Conservation (phyloP, 345 rosid genomes). For the Citrus mangshanensis region DNA sequence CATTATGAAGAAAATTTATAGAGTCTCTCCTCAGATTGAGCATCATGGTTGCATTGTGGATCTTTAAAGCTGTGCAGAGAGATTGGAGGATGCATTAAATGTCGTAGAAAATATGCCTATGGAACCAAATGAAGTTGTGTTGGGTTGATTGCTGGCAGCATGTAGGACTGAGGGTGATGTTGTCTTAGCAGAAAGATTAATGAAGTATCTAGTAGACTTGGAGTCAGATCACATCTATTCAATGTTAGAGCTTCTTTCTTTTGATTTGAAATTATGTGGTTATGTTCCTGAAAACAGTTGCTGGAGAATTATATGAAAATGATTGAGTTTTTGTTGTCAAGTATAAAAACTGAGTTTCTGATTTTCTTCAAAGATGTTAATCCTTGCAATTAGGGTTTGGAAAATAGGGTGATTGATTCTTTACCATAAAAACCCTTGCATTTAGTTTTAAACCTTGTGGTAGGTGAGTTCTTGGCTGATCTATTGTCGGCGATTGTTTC, state of each 20-base stretch:
- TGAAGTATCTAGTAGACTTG: constrained; percentile 40
- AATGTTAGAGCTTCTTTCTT: constrained; percentile 46
- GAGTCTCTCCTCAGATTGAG: constrained; percentile 62
- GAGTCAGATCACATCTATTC: constrained; percentile 38
- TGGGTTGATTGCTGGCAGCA: constrained; percentile 75
- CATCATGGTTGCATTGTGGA: constrained; percentile 88
- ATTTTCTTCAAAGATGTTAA: too few relatives aligned
- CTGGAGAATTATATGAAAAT: constrained; percentile 8
- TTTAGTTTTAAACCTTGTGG: too few relatives aligned
- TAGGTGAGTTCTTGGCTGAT: too few relatives aligned
- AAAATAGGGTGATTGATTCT: too few relatives aligned
- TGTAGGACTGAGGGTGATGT: constrained; percentile 55
- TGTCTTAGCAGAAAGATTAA: constrained; percentile 52
- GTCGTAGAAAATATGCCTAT: constrained; percentile 58
- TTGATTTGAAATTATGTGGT: constrained; percentile 33
- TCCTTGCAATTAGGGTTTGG: too few relatives aligned
- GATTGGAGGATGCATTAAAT: constrained; percentile 60
- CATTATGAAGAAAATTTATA: constrained; percentile 44
- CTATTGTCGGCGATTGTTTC: too few relatives aligned
- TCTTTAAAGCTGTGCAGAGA: constrained; percentile 78
- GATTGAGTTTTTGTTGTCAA: constrained; percentile 12
- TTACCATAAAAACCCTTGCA: too few relatives aligned
- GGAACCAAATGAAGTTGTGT: constrained; percentile 73
- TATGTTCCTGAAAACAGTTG: constrained; percentile 26
- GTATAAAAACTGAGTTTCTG: not conserved